Percentiles rank a stretch among this genome's conserved stretches.
These are phyloP conservation scores for Candida buenavistaensis DNA, from an alignment of 1,139 yeast species.

Conservation along the genomic window DNA sequence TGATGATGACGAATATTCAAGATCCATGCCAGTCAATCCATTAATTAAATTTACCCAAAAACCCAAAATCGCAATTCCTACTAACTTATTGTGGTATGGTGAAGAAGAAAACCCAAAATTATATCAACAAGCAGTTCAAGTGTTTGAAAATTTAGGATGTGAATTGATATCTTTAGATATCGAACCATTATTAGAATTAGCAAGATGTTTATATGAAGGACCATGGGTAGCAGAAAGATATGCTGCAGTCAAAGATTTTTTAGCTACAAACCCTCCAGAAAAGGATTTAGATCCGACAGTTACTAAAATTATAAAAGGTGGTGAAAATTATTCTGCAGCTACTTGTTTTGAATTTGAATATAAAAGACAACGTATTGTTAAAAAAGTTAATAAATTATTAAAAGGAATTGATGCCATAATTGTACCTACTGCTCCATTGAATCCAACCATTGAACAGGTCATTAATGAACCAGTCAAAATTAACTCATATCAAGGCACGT, in stretches of 20 bases:
- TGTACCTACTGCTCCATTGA: conserved; percentile 92
- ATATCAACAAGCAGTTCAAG: conserved; percentile 59
- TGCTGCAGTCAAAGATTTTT: conserved; percentile 75
- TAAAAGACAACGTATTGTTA: conserved; percentile 72
- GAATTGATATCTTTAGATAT: conserved; percentile 64
- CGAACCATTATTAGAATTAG: conserved; percentile 72
- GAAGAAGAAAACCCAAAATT: conserved; percentile 75
- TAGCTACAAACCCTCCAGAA: conserved; percentile 71
- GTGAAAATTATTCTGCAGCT: conserved; percentile 75
- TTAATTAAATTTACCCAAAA: conserved; percentile 53
- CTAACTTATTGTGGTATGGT: conserved; percentile 71
- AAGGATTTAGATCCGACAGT: conserved; percentile 82
- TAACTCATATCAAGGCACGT: conserved; percentile 91
- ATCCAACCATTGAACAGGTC: conserved; percentile 75
- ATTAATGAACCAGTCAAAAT: conserved; percentile 75
- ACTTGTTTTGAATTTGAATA: conserved; percentile 84
- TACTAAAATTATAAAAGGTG: conserved; percentile 70
- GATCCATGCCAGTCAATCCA: conserved; percentile 70
- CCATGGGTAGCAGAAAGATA: conserved; percentile 99
- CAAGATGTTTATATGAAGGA: conserved; percentile 91
- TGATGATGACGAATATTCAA: conserved; percentile 75
- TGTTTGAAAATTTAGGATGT: conserved; percentile 58
- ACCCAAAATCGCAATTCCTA: conserved; percentile 78
- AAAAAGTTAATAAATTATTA: conserved; percentile 58
- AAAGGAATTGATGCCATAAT: conserved; percentile 68